phyloP scores from a whole-genome alignment of 768 basidiomycete genomes.

The Mycena chlorophos region DNA sequence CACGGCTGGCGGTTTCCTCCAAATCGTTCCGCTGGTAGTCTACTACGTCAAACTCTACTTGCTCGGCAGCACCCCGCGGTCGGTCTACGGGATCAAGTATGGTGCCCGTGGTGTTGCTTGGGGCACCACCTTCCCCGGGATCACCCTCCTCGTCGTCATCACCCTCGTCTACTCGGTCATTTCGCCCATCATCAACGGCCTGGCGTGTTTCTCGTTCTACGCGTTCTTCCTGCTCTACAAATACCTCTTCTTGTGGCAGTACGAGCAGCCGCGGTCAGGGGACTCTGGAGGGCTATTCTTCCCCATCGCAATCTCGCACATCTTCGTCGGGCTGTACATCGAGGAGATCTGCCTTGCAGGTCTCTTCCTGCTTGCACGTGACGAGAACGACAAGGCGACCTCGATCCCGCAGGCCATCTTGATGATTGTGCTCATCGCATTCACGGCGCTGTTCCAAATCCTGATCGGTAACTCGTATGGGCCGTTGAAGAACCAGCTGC shows the following conservation, averaged over 20 bases:
- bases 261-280: slow-evolving; percentile 61
- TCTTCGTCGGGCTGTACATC: slow-evolving; percentile 93
- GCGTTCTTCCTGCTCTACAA: slow-evolving; percentile 83
- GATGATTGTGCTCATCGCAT: slow-evolving; percentile 80
- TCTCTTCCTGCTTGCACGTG: slow-evolving; percentile 84
- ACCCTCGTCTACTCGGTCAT: slow-evolving; percentile 84
- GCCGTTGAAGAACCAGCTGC: slow-evolving; percentile 74
- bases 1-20: slow-evolving; percentile 78
- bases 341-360: slow-evolving; percentile 78
- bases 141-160: slow-evolving; percentile 83
- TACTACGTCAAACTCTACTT: slow-evolving; percentile 92
- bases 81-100: slow-evolving; percentile 83
- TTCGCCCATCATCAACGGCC: slow-evolving; percentile 90
- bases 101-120: slow-evolving; percentile 65
- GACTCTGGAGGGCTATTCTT: slow-evolving; percentile 96
- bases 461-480: slow-evolving; percentile 78
- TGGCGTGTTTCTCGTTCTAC: slow-evolving; percentile 80
- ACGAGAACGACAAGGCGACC: slow-evolving; percentile 51
- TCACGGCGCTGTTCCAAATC: slow-evolving; percentile 74
- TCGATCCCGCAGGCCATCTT: slow-evolving; percentile 76
- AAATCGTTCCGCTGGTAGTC: slow-evolving; percentile 68
- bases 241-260: slow-evolving; percentile 81
- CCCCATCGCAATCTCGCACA: slow-evolving; percentile 89
- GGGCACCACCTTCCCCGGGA: slow-evolving; percentile 71
- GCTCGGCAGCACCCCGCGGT: slow-evolving; percentile 85